Conservation (phyloP, 768 basidiomycete species). For the Exsudoporus frostii region DNA sequence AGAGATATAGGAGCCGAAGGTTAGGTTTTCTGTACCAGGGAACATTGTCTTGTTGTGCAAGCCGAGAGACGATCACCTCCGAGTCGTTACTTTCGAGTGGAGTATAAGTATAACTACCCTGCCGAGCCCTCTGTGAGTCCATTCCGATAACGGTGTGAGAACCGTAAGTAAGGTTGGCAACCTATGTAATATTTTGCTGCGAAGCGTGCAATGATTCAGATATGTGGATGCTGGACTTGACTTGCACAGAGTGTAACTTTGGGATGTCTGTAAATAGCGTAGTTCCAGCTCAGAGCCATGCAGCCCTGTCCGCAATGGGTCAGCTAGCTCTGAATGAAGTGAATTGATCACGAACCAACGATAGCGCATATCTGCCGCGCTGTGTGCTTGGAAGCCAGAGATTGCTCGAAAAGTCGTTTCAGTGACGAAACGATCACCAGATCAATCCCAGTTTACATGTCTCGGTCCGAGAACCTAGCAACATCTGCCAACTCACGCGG, state of each 20-base stretch:
- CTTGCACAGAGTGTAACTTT: background rate
- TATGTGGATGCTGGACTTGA: background rate
- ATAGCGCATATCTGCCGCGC: background rate
- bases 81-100: background rate
- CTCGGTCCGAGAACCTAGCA: no score
- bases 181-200: background rate
- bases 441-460: no score
- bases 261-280: background rate
- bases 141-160: background rate
- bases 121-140: background rate
- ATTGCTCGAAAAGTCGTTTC: background rate
- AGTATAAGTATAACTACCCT: background rate
- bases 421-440: background rate
- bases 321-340: background rate
- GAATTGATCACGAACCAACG: background rate
- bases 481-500: no score
- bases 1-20: conserved; percentile 49
- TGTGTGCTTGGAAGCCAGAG: background rate
- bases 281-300: background rate
- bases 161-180: background rate
- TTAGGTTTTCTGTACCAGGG: conserved; percentile 67
- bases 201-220: background rate
- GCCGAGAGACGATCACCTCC: conserved; percentile 16
- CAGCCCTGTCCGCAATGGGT: background rate
- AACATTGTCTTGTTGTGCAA: conserved; percentile 41